Evolutionary conservation across 1,284 basidiomycete species (phyloP).

Genomic region (Pseudozyma hubeiensis): DNA sequence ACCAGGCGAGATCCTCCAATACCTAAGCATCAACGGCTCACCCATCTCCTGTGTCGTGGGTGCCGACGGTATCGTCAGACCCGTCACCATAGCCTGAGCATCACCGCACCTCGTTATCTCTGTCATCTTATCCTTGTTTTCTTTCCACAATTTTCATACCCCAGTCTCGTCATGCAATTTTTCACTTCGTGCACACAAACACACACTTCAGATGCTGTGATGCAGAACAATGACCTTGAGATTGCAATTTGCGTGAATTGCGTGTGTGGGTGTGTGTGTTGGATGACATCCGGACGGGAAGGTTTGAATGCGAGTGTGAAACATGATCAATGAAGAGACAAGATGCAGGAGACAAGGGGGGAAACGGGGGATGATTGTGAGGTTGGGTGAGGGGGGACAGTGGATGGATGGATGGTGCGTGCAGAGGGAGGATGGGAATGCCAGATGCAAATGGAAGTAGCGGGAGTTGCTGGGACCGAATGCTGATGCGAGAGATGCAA

Average conservation of each 20-base stretch:
- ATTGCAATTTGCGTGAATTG: no score
- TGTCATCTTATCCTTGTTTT: background rate
- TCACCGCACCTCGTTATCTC: no score
- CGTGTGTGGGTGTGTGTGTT: no score
- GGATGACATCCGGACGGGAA: no score
- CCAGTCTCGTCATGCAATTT: background rate
- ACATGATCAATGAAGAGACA: background rate
- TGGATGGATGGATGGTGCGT: background rate
- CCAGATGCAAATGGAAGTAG: background rate
- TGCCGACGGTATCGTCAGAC: constrained; percentile 38
- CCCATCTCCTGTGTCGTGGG: constrained; percentile 58
- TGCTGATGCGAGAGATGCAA: no score
- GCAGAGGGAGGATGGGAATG: constrained; percentile 2
- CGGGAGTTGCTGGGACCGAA: no score
- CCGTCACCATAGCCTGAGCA: constrained; percentile 29
- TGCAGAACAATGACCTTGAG: no score
- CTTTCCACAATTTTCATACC: background rate
- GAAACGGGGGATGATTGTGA: no score
- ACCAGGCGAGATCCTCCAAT: constrained; percentile 51
- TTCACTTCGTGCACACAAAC: no score
- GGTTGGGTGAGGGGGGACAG: background rate
- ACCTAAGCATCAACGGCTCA: constrained; percentile 51
- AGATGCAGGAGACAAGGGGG: no score
- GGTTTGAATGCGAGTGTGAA: background rate
- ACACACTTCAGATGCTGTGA: no score